These are phyloP conservation scores for Yamadazyma mexicana DNA, from an alignment of 1,139 yeast species.

Conservation along the genomic window DNA sequence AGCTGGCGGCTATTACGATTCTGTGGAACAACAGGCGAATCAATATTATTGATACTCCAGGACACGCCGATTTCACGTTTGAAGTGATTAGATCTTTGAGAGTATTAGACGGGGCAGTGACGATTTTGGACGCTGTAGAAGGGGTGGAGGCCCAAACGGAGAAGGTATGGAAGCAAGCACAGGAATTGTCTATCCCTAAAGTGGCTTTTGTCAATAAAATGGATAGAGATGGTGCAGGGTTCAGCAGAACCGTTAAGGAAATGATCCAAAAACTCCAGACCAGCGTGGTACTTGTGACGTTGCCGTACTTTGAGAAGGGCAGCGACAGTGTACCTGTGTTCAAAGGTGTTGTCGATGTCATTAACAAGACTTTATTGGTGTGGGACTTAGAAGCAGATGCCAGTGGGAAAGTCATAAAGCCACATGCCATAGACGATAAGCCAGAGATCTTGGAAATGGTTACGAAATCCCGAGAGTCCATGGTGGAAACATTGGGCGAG, in stretches of 20 bases:
- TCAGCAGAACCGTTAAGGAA: conserved; percentile 84
- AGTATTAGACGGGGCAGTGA: conserved; percentile 91
- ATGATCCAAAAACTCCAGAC: conserved; percentile 77
- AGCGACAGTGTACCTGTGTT: conserved; percentile 48
- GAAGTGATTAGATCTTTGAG: conserved; percentile 89
- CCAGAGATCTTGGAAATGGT: conserved; percentile 50
- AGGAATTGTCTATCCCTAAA: conserved; percentile 64
- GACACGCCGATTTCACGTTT: conserved; percentile 96
- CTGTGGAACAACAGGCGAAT: conserved; percentile 80
- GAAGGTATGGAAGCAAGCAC: conserved; percentile 92
- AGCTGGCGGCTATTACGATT: conserved; percentile 91
- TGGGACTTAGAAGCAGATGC: conserved; percentile 55
- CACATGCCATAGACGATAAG: conserved; percentile 39
- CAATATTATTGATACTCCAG: conserved; percentile 94
- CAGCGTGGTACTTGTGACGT: conserved; percentile 67
- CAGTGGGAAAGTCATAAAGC: conserved; percentile 58
- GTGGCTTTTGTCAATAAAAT: conserved; percentile 85
- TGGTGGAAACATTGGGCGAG: conserved; percentile 83
- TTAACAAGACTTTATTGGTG: conserved; percentile 61
- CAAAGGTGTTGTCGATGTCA: conserved; percentile 80
- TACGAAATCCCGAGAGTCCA: conserved; percentile 62
- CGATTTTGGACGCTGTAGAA: conserved; percentile 91
- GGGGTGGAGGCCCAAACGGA: conserved; percentile 99
- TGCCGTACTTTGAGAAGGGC: conserved; percentile 65
- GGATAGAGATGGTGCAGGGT: conserved; percentile 97